Conservation (phyloP, 306 rosid species). For the Cicer chorassanicum region DNA sequence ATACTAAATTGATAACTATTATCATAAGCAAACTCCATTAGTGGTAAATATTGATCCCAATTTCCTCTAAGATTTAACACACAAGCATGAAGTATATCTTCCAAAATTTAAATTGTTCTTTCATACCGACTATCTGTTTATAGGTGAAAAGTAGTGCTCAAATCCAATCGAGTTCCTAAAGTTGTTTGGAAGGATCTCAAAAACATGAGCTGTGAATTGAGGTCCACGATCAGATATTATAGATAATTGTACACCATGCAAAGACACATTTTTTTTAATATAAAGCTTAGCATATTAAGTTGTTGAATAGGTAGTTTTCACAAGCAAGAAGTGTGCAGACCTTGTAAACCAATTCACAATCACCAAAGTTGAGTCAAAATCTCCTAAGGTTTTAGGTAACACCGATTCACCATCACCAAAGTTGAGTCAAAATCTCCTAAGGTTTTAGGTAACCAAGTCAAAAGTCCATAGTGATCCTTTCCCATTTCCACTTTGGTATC, state of each 20-base stretch:
- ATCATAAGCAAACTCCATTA: too few species aligned
- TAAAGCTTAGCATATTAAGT: not conserved
- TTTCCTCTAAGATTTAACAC: too few species aligned
- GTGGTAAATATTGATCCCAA: too few species aligned
- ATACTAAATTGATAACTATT: too few species aligned
- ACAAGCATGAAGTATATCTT: too few species aligned
- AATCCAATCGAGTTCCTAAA: not conserved
- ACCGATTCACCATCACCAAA: not conserved
- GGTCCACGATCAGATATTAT: not conserved
- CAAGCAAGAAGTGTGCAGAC: not conserved
- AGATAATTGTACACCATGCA: not conserved
- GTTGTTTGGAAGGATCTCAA: not conserved
- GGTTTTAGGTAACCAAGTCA: not conserved
- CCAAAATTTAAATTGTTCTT: not conserved
- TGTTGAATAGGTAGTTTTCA: not conserved
- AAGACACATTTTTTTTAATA: not conserved
- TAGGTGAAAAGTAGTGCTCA: not conserved
- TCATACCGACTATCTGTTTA: not conserved
- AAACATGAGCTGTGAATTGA: not conserved
- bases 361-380: not conserved
- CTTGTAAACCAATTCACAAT: not conserved
- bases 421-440: not conserved
- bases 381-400: not conserved
- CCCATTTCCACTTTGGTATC: too few species aligned
- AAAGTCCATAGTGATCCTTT: too few species aligned